Conservation (phyloP, 805 yeast genomes). For the Saccharomycopsis malanga region DNA sequence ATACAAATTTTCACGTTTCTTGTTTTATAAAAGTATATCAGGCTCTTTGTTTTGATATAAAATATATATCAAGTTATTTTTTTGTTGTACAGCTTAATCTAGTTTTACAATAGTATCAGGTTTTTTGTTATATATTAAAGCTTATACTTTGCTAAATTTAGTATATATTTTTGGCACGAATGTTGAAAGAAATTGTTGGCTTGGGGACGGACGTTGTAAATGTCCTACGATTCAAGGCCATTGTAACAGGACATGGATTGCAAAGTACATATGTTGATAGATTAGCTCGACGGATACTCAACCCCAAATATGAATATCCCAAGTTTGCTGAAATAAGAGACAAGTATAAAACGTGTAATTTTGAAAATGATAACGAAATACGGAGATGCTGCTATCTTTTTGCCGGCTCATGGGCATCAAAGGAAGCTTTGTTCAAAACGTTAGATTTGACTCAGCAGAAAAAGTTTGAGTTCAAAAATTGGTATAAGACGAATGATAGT, state of each 20-base stretch:
- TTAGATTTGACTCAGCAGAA: slow-evolving; percentile 43
- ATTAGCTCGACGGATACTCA: slow-evolving; percentile 13
- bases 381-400: background rate
- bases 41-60: no score
- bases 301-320: slow-evolving; percentile 5
- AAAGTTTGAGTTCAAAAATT: slow-evolving; percentile 47
- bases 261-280: slow-evolving; percentile 8
- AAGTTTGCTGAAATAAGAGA: background rate
- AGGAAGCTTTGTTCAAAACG: slow-evolving; percentile 67
- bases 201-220: slow-evolving; percentile 18
- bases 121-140: no score
- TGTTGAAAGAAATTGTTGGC: slow-evolving; percentile 8
- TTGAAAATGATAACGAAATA: background rate
- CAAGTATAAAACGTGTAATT: background rate
- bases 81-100: no score
- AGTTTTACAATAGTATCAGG: no score
- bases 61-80: no score
- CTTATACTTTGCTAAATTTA: no score
- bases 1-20: no score
- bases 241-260: slow-evolving; percentile 7
- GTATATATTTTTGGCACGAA: no score
- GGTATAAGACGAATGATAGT: slow-evolving; percentile 43
- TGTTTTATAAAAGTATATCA: no score
- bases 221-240: slow-evolving; percentile 7
- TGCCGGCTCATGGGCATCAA: slow-evolving; percentile 50